A percentile compares a stretch with the other conserved stretches of the same genome.
Conservation (phyloP, 768 basidiomycete genomes). For the Candolleomyces eurysporus region DNA sequence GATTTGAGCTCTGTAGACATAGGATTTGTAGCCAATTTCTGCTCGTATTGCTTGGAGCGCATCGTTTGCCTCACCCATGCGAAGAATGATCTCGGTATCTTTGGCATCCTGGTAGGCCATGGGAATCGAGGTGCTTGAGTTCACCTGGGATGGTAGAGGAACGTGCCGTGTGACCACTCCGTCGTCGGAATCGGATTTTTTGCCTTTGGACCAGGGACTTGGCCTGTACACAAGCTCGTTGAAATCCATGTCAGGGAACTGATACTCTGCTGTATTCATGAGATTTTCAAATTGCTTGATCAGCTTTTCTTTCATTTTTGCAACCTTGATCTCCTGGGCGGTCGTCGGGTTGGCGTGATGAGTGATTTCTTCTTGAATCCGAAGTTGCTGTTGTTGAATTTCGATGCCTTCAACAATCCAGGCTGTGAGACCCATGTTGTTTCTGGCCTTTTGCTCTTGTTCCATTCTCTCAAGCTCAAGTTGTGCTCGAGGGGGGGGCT, state of each 20-base stretch:
- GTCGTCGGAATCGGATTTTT: no score
- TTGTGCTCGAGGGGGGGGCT: no score
- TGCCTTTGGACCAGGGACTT: no score
- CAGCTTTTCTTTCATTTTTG: background rate
- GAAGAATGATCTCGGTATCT: background rate
- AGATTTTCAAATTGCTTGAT: background rate
- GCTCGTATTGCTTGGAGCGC: no score
- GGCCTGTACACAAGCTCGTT: background rate
- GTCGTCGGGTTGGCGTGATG: background rate
- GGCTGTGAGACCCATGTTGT: no score
- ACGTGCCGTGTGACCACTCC: background rate
- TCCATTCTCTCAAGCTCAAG: no score
- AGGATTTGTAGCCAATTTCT: no score
- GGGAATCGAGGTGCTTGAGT: background rate
- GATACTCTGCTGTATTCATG: background rate
- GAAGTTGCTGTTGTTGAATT: no score
- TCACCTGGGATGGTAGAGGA: background rate
- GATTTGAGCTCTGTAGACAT: background rate
- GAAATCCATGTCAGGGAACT: background rate
- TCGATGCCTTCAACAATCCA: no score
- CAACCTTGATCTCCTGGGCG: background rate
- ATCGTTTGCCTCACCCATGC: background rate
- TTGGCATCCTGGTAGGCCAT: background rate
- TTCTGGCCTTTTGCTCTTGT: no score
- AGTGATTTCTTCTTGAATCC: background rate